Evolutionary conservation across 169 alveolate species (phyloP), one percentile per base, ranked within the genome.

Genomic region (Babesia caballi): DNA sequence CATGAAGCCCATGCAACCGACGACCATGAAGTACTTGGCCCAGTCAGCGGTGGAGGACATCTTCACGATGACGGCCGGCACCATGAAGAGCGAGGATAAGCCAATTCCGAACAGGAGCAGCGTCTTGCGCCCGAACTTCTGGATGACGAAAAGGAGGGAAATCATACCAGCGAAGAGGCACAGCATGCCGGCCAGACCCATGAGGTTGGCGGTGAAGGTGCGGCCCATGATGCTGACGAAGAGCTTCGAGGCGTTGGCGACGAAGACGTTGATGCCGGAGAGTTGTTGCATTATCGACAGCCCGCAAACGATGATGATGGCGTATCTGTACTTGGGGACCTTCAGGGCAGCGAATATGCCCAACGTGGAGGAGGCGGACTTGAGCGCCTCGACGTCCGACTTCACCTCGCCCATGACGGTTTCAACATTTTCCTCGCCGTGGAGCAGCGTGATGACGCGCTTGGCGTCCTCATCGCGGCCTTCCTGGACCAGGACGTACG

Each of bases 201-300:
- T 54, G 19, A 69, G 85, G 3, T 91, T 89, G 11, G 90, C 70
- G 12, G 36, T 58, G 85, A 65, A 57, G 8, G 90, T 28, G 3
- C 78, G 66, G 8, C 80, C 83, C 82, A 89, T 65, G 53, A 77
- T 70, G 33, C 66, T 81, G 40, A 82, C 66, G 65, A 89, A 91
- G 35, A 92, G 68, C 63, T 82, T 88, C 67, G 93, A 91, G 36
- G 93, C 85, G 57, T 88, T 88, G 5, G 96, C 85, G 0, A 91
- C 90, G 50, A 92, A 69, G 14, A 91, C 89, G 47, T 89, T 90
- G 19, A 92, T 92, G 19, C 96, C 96, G 3, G 94, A 83, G 49
- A 91, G 75, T 61, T 92, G 96, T 56, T 91, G 95, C 61, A 92
- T 56, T 7, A 89, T 84, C 0, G 94, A 78, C 17, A 92, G 81